Evolutionary conservation across 768 basidiomycete species (phyloP).

Genomic region (Psilocybe azurescens): DNA sequence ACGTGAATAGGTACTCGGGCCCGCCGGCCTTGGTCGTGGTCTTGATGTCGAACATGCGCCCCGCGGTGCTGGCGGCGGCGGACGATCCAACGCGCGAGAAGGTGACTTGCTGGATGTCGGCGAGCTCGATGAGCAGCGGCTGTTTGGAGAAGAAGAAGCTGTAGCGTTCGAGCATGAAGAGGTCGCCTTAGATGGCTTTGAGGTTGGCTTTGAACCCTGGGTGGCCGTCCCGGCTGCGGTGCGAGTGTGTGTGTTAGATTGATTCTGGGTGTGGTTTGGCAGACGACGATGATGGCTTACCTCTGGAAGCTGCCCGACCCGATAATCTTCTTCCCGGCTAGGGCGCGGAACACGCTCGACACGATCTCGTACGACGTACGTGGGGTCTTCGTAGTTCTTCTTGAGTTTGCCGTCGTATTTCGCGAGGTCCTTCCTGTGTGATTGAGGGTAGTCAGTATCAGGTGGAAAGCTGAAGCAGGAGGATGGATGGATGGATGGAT

Average conservation of each 20-base stretch:
- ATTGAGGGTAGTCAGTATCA: too few relatives aligned
- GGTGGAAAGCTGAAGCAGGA: too few relatives aligned
- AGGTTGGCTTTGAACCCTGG: constrained; percentile 98
- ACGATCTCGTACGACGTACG: constrained; percentile 96
- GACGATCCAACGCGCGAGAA: constrained; percentile 86
- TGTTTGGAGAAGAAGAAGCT: constrained; percentile 98
- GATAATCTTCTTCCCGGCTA: constrained; percentile 91
- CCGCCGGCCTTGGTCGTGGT: constrained; percentile 80
- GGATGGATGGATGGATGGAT: too few relatives aligned
- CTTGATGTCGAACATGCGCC: constrained; percentile 93
- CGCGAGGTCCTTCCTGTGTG: constrained; percentile 69
- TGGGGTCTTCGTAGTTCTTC: constrained; percentile 94
- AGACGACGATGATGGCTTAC: constrained; percentile 27
- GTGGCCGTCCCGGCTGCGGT: constrained; percentile 68
- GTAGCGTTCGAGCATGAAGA: constrained; percentile 98
- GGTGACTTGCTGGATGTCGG: constrained; percentile 87
- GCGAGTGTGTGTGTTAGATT: too few relatives aligned
- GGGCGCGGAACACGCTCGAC: constrained; percentile 89
- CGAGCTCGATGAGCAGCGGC: constrained; percentile 86
- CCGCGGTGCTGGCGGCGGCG: constrained; percentile 81
- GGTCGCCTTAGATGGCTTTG: constrained; percentile 95
- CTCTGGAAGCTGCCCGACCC: constrained; percentile 87
- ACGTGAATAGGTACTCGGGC: constrained; percentile 90
- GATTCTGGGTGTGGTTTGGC: too few relatives aligned
- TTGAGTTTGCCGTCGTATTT: constrained; percentile 88